Base-by-base conservation (phyloP, 2,329 filamentous ascomycete genomes). In the Blumeria hordei region DNA sequence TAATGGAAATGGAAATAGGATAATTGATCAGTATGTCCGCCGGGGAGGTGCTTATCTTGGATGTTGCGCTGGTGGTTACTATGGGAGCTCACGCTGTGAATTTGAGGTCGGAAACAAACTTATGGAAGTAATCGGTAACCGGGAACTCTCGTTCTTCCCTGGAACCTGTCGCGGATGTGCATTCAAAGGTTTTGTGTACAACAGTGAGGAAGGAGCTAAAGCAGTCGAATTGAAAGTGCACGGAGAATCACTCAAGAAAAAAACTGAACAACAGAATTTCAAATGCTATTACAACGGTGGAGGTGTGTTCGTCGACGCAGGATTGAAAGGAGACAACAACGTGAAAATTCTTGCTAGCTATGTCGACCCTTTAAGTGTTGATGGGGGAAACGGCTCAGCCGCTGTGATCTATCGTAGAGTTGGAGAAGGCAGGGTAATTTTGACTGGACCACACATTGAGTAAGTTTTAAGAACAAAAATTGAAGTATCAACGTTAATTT, bases 41-140 rank as follows among this genome's bases (percentile, higher is more conserved):
- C 75, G 78, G 34, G 92, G 92, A 33, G 92, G 92, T 14, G 73
- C 77, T 0, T 98, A 92, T 64, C 74, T 98, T 1, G 92, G 92
- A 0, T 81, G 98, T 62, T 98, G 92, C 65, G 92, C 92, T 1
- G 92, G 92, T 5, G 92, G 84, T 10, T 98, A 98, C 69, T 98
- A 94, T 63, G 92, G 83, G 21, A 80, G 75, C 60, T 72, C 74
- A 41, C 75, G 74, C 59, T 95, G 90, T 65, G 92, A 98, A 66
- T 98, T 96, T 59, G 90, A 96, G 69, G 81, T 92, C 11, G 87
- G 88, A 2, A 80, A 92, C 64, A 76, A 75, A 60, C 74, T 76
- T 1, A 75, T 96, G 69, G 86, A 94, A 64, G 90, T 98, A 3
- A 71, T 94, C 33, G 92, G 92, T 0, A 74, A 80, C 49, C 75